Evolutionary conservation across 2,329 filamentous ascomycete species (phyloP), one percentile per base, ranked within the genome.

Genomic region (Myriosclerotinia scirpicola): DNA sequence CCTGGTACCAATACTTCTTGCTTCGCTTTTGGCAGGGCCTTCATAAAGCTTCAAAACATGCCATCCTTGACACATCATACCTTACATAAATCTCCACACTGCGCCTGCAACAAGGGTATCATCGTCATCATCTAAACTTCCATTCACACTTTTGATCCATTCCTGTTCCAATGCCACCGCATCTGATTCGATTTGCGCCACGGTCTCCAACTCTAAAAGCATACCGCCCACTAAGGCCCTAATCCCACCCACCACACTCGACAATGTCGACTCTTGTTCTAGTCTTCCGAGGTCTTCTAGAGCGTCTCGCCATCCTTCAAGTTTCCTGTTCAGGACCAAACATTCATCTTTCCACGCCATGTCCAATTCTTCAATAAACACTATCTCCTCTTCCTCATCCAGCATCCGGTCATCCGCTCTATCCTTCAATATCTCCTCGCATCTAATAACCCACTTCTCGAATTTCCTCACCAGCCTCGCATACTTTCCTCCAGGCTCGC

Each of bases 161-260:
- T 79, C 80, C 66, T 81, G 81, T 76, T 90, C 88, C 54, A 81
- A 79, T 56, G 76, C 78, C 63, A 86, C 76, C 5, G 85, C 83
- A 71, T 86, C 85, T 56, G 77, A 78, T 77, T 89, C 86, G 66
- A 90, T 84, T 72, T 82, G 80, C 65, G 81, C 81, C 87, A 90
- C 90, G 67, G 83, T 68, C n/a, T 76, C 76, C 69, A 90, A 77
- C 78, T 90, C 88, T n/a, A 78, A 79, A 54, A 87, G 76, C 87
- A 90, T 90, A 46, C 82, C 84, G 58, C 78, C 74, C 15, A 89
- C 80, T 54, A 90, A 75, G 20, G 72, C 73, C 30, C 79, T 75
- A 65, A 82, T 85, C 2, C 79, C 81, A 8, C 75, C 76, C 50
- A 89, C 74, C 70, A 87, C 80, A 38, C 78, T 75, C 30, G 73